phyloP scores from a whole-genome alignment of 75 land plant genomes.

The Pinus tabuliformis region DNA sequence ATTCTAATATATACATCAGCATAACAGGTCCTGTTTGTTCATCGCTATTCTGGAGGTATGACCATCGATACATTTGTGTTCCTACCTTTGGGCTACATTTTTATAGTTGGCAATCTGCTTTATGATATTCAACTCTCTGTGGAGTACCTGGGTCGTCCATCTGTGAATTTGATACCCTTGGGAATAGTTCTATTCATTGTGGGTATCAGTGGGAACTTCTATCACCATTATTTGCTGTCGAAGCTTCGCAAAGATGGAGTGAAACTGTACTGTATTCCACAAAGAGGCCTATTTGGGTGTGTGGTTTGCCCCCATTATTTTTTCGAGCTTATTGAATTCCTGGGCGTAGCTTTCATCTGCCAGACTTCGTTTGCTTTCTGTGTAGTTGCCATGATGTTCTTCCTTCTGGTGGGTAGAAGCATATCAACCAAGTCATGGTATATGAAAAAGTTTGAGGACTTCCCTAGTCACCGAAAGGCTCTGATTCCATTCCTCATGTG shows the following conservation, averaged over 20 bases:
- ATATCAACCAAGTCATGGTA: slow-evolving; percentile 63
- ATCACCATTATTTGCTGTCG: slow-evolving; percentile 74
- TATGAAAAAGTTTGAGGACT: slow-evolving; percentile 49
- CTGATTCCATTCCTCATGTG: slow-evolving; percentile 56
- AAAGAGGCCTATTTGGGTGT: slow-evolving; percentile 54
- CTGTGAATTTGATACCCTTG: slow-evolving; percentile 31
- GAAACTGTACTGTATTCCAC: slow-evolving; percentile 50
- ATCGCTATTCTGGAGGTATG: slow-evolving; percentile 56
- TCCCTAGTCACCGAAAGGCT: slow-evolving; percentile 47
- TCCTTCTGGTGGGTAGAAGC: slow-evolving; percentile 47
- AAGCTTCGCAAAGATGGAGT: slow-evolving; percentile 38
- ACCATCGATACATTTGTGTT: slow-evolving; percentile 9
- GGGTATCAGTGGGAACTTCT: slow-evolving; percentile 68
- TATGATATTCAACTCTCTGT: slow-evolving; percentile 39
- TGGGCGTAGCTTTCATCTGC: slow-evolving; percentile 50
- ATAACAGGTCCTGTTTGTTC: slow-evolving; percentile 63
- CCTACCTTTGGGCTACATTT: slow-evolving; percentile 30
- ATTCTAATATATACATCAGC: background rate
- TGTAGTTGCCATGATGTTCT: slow-evolving; percentile 10
- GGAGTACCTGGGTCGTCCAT: slow-evolving; percentile 25
- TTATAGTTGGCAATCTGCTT: slow-evolving; percentile 16
- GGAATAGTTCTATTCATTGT: slow-evolving; percentile 47
- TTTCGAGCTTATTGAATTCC: slow-evolving; percentile 49
- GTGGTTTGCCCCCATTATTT: slow-evolving; percentile 75
- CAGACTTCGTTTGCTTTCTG: slow-evolving; percentile 34